These are phyloP conservation scores for Thelephora terrestris DNA, from an alignment of 1,284 basidiomycete genomes.

Conservation along the genomic window DNA sequence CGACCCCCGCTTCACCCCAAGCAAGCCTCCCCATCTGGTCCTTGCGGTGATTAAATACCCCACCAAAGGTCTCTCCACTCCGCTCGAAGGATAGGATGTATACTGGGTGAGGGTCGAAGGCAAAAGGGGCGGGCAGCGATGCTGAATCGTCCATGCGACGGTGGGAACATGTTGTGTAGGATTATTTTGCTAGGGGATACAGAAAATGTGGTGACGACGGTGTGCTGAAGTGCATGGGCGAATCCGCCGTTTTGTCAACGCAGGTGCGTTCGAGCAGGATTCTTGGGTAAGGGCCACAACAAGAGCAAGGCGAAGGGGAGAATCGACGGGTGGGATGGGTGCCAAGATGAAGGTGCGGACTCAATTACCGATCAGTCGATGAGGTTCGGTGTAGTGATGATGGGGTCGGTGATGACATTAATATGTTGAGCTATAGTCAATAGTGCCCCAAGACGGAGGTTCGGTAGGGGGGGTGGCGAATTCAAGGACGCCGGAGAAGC, in stretches of 20 bases:
- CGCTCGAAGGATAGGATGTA: no score
- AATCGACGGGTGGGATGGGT: conserved; percentile 35
- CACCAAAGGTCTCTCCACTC: no score
- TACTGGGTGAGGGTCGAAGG: no score
- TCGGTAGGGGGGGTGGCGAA: conserved; percentile 36
- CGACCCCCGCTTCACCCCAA: no score
- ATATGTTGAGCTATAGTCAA: conserved; percentile 50
- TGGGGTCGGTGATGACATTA: conserved; percentile 40
- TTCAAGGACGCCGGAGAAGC: conserved; percentile 30
- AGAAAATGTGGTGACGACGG: conserved; percentile 44
- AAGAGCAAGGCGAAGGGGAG: conserved; percentile 42
- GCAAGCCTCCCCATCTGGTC: no score
- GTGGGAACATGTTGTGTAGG: no score
- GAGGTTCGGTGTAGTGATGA: conserved; percentile 46
- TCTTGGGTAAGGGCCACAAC: conserved; percentile 52
- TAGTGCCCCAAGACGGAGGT: conserved; percentile 46
- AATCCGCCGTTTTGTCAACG: conserved; percentile 47
- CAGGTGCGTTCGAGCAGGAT: conserved; percentile 57
- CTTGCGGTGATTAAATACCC: no score
- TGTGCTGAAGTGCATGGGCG: conserved; percentile 69
- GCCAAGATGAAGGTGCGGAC: conserved; percentile 48
- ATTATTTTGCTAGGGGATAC: conserved; percentile 29
- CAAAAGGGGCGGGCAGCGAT: no score
- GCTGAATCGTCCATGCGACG: no score
- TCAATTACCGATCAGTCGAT: conserved; percentile 39